Evolutionary conservation across 1,284 basidiomycete genomes (phyloP).

Genomic region (Pseudozyma sp.): DNA sequence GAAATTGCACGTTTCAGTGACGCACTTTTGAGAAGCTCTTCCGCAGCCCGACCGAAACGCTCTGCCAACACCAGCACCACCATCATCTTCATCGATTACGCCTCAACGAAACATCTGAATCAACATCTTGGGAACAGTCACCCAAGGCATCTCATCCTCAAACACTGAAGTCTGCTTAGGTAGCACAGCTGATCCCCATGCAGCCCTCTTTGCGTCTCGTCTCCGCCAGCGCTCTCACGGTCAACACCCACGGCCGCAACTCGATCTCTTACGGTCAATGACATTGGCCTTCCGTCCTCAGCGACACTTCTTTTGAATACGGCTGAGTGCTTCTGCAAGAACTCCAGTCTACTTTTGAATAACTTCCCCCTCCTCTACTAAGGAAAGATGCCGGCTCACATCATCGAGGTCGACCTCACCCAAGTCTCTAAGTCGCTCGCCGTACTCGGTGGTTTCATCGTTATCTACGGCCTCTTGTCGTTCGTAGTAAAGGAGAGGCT

Average conservation of each 20-base stretch:
- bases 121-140: constrained; percentile 11
- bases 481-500: constrained; percentile 64
- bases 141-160: constrained; percentile 3
- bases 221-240: constrained; percentile 17
- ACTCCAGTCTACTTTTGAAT: neutral
- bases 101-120: neutral
- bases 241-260: constrained; percentile 26
- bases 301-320: constrained; percentile 25
- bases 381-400: constrained; percentile 36
- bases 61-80: too few relatives aligned
- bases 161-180: constrained; percentile 29
- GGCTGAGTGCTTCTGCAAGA: constrained; percentile 5
- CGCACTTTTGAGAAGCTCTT: too few relatives aligned
- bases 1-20: too few relatives aligned
- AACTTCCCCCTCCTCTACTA: neutral
- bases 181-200: constrained; percentile 25
- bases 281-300: constrained; percentile 35
- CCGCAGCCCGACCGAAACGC: too few relatives aligned
- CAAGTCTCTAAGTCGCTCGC: constrained; percentile 62
- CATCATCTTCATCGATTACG: too few relatives aligned
- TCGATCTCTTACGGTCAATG: constrained; percentile 30
- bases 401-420: constrained; percentile 60
- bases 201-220: constrained; percentile 24
- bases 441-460: constrained; percentile 65
- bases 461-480: constrained; percentile 66